These are phyloP conservation scores for Logfia minima DNA, from an alignment of 129 eudicot species.

Conservation along the genomic window DNA sequence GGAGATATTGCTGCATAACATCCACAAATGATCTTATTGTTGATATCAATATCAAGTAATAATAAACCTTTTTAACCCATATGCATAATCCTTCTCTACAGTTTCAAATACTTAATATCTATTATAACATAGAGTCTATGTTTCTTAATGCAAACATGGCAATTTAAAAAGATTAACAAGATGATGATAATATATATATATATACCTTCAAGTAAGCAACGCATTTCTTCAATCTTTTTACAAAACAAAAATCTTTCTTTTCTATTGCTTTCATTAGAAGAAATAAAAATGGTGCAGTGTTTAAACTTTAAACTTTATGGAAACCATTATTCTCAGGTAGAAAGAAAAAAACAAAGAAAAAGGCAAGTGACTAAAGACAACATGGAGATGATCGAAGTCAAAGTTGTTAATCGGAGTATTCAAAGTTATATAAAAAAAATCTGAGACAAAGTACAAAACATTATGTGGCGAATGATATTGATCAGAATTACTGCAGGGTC, in stretches of 20 bases:
- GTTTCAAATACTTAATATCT: neutral
- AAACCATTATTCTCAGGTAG: slow-evolving; percentile 3
- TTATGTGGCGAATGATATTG: slow-evolving; percentile 22
- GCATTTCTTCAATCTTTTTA: slow-evolving; percentile 23
- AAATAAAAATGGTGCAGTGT: slow-evolving; percentile 7
- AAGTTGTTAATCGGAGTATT: slow-evolving; percentile 20
- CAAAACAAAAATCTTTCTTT: neutral
- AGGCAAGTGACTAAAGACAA: slow-evolving; percentile 21
- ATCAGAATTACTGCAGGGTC: slow-evolving; percentile 14
- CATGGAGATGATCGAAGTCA: slow-evolving; percentile 32
- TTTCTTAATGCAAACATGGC: neutral
- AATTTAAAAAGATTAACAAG: neutral
- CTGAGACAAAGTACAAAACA: slow-evolving; percentile 2
- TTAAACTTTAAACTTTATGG: neutral
- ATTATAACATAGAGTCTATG: neutral
- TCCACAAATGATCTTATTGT: slow-evolving; percentile 2
- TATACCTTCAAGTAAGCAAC: slow-evolving; percentile 31
- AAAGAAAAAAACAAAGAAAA: slow-evolving; percentile 1
- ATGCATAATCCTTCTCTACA: neutral
- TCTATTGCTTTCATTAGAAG: slow-evolving; percentile 7
- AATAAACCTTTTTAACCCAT: neutral
- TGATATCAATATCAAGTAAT: neutral
- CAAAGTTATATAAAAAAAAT: slow-evolving; percentile 9
- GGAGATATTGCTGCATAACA: slow-evolving; percentile 36
- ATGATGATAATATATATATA: neutral